A percentile compares a stretch with the other conserved stretches of the same genome.
Conservation (phyloP, 306 rosid genomes). For the Casuarina glauca region DNA sequence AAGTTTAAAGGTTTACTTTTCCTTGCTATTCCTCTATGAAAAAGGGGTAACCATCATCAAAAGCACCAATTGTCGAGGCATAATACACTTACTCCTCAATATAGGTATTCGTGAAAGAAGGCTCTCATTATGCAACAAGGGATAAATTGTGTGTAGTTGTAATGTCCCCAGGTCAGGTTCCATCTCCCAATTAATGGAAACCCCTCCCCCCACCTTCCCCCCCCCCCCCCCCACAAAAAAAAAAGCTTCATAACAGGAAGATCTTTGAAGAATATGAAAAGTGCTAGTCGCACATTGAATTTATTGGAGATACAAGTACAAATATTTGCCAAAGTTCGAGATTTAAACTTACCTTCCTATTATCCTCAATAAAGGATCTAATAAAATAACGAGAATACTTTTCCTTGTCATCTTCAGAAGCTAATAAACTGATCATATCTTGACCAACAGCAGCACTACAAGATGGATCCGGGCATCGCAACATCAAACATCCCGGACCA, state of each 20-base stretch:
- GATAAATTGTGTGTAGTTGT: not conserved
- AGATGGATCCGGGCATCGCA: slow-evolving; percentile 92
- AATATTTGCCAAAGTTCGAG: slow-evolving; percentile 1
- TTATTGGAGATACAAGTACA: slow-evolving; percentile 2
- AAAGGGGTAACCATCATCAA: not conserved
- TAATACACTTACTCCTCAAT: not conserved
- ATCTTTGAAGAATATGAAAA: not conserved
- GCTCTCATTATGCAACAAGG: not conserved
- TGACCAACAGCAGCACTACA: slow-evolving; percentile 82
- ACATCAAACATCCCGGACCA: slow-evolving; percentile 91
- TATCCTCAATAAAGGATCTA: slow-evolving; percentile 91
- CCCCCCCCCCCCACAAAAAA: too few species aligned
- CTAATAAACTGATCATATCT: slow-evolving; percentile 65
- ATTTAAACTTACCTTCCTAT: slow-evolving; percentile 60
- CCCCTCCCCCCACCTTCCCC: too few species aligned
- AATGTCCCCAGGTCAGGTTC: not conserved
- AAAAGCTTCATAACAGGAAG: not conserved
- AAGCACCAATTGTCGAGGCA: not conserved
- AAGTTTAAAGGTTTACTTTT: not conserved
- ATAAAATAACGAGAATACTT: slow-evolving; percentile 78
- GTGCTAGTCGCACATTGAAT: not conserved
- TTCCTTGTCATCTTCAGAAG: slow-evolving; percentile 57
- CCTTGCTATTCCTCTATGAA: not conserved
- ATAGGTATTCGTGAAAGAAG: not conserved
- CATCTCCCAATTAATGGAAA: not conserved